Base-by-base conservation (phyloP, 1,139 yeast species). In the Geotrichum phurueaensis region DNA sequence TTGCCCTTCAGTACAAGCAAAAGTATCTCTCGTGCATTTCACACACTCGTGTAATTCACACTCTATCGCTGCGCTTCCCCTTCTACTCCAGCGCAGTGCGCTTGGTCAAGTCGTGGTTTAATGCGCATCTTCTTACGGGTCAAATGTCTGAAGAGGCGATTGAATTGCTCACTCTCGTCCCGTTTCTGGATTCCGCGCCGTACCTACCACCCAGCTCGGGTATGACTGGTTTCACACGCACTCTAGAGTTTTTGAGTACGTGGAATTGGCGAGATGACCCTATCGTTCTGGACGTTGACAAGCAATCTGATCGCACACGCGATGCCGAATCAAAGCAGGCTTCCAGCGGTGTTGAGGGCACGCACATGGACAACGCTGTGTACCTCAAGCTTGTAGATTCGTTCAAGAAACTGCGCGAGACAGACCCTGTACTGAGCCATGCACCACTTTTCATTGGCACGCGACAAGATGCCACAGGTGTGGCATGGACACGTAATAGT, bases 211-310 rank as follows among this genome's bases (percentile, higher is more conserved):
- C 99, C 2, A 83, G 87, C 56, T 85, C 95, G 54, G 84, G 87
- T 9, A 86, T 84, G 65, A 81, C 86, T 62, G 99, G 97, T 15
- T 90, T 94, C 70, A 78, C 89, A 63, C 86, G 95, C 63, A 81
- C 86, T 23, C 73, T 95, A 53, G 79, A 82, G 58, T 89, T 87
- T 69, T 74, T 94, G 53, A 81, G 96, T 18, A 76, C 76, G 51
- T 95, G 99, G 99, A 92, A 94, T 72, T 94, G 99, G 99, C 86
- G 84, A 68, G 96, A 88, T 65, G 91, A 86, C 56, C 87, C 96
- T 1, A 75, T 94, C 65, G 81, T 92, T 60, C 76, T 94, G 65
- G 97, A 92, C 69, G 77, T 89, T 20, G 85, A 84, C 61, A 79
- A 79, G 60, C 79, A 80, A 31, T 79, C 79, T 45, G 76, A 74